Percentiles rank a stretch among this genome's conserved stretches.
These are phyloP conservation scores for Tinospora cordifolia DNA, from an alignment of 164 flowering plant genomes.

Conservation along the genomic window DNA sequence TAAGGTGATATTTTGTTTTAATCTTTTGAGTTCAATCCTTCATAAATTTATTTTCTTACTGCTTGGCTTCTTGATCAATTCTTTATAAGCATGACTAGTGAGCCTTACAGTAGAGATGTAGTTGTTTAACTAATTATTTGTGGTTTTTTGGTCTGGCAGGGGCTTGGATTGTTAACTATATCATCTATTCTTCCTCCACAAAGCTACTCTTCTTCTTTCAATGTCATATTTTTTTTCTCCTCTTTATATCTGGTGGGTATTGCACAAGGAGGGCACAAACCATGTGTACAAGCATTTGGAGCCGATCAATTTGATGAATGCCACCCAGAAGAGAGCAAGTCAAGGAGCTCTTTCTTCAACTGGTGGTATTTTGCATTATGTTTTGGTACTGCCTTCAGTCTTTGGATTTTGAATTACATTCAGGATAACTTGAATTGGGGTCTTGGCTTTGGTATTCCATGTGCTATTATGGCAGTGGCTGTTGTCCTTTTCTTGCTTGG, in stretches of 20 bases:
- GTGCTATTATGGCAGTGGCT: slow-evolving; percentile 9
- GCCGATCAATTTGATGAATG: slow-evolving; percentile 26
- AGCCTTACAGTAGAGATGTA: too few relatives aligned
- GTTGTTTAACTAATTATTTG: neutral
- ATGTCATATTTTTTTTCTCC: slow-evolving; percentile 16
- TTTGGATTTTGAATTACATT: slow-evolving; percentile 8
- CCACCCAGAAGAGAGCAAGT: slow-evolving; percentile 6
- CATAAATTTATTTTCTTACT: too few relatives aligned
- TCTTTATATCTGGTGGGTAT: slow-evolving; percentile 21
- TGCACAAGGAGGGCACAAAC: slow-evolving; percentile 18
- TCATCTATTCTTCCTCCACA: slow-evolving; percentile 15
- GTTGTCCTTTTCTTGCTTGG: slow-evolving; percentile 16
- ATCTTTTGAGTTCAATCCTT: too few relatives aligned
- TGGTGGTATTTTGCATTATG: slow-evolving; percentile 19
- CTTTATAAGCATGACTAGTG: too few relatives aligned
- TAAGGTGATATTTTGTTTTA: too few relatives aligned
- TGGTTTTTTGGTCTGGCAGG: slow-evolving; percentile 7
- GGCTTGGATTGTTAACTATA: slow-evolving; percentile 11
- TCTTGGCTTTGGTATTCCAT: slow-evolving; percentile 18
- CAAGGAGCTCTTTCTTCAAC: slow-evolving; percentile 19
- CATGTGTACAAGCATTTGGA: slow-evolving; percentile 21
- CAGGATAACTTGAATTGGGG: slow-evolving; percentile 20
- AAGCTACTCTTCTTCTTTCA: slow-evolving; percentile 7
- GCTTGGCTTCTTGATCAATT: too few relatives aligned
- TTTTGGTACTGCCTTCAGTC: neutral